Conservation (phyloP, 768 basidiomycete genomes). For the Hericium erinaceus region DNA sequence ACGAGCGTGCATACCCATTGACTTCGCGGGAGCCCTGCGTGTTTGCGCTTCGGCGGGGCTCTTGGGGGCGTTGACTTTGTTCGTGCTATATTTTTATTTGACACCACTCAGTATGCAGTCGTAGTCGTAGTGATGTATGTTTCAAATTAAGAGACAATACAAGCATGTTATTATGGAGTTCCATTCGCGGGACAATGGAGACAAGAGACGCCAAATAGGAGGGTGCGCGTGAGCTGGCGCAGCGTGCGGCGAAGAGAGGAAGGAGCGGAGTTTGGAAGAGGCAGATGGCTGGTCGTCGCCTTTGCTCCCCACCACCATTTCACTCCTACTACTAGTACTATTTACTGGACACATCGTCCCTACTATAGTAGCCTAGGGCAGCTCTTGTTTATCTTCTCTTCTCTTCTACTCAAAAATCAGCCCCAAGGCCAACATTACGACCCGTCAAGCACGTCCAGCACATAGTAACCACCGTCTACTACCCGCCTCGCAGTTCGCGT, state of each 20-base stretch:
- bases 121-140: not conserved
- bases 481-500: not conserved
- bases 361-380: conserved; percentile 48
- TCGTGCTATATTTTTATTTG: conserved; percentile 2
- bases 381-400: conserved; percentile 28
- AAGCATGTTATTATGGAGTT: not conserved
- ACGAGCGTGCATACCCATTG: conserved; percentile 1
- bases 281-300: conserved; percentile 6
- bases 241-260: conserved; percentile 18
- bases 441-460: conserved; percentile 26
- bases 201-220: not conserved
- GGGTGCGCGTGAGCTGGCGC: not conserved
- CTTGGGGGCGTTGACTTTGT: not conserved
- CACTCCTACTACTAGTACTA: conserved; percentile 41
- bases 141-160: not conserved
- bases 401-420: conserved; percentile 20
- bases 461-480: conserved; percentile 26
- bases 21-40: not conserved
- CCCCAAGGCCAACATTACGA: conserved; percentile 25
- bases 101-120: not conserved
- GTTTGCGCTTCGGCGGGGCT: not conserved
- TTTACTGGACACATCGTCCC: conserved; percentile 37
- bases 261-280: conserved; percentile 21
- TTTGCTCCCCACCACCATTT: conserved; percentile 31
- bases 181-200: not conserved